Evolutionary conservation across 1,139 yeast species (phyloP).

Genomic region (Pneumocystis oryctolagi): DNA sequence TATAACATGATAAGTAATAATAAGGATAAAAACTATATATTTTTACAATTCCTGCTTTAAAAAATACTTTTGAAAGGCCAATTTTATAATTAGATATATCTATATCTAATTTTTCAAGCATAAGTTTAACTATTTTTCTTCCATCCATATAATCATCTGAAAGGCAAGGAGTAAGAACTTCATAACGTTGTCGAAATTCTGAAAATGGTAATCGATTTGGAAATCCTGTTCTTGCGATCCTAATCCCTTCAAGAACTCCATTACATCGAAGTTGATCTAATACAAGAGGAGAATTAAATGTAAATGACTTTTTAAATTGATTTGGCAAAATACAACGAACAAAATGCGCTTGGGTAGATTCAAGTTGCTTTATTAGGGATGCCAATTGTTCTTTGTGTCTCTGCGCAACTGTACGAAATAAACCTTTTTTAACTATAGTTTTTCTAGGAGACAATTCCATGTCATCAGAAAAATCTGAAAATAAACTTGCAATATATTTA

Average conservation of each 20-base stretch:
- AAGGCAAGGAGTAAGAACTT: conserved; percentile 39
- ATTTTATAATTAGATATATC: conserved; percentile 57
- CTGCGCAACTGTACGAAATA: conserved; percentile 71
- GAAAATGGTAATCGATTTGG: conserved; percentile 81
- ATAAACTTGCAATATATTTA: conserved; percentile 35
- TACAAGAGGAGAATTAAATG: conserved; percentile 62
- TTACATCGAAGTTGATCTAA: conserved; percentile 85
- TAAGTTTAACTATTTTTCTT: conserved; percentile 52
- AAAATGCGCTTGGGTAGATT: conserved; percentile 84
- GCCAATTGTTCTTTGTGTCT: conserved; percentile 59
- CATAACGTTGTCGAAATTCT: conserved; percentile 64
- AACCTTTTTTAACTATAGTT: conserved; percentile 26
- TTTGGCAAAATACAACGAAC: conserved; percentile 94
- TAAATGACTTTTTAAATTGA: conserved; percentile 51
- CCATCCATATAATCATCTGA: conserved; percentile 28
- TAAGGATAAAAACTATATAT: neutral
- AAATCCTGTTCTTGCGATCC: conserved; percentile 93
- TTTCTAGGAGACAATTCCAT: conserved; percentile 12
- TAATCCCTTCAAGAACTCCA: conserved; percentile 94
- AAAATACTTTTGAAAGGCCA: conserved; percentile 78
- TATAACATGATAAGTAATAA: neutral
- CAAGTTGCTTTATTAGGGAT: conserved; percentile 56
- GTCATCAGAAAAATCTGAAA: conserved; percentile 23
- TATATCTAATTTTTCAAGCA: conserved; percentile 45
- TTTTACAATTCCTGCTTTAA: conserved; percentile 73